Evolutionary conservation across 1,284 basidiomycete species (phyloP), one percentile per base, ranked within the genome.

Genomic region (Inonotus obliquus): DNA sequence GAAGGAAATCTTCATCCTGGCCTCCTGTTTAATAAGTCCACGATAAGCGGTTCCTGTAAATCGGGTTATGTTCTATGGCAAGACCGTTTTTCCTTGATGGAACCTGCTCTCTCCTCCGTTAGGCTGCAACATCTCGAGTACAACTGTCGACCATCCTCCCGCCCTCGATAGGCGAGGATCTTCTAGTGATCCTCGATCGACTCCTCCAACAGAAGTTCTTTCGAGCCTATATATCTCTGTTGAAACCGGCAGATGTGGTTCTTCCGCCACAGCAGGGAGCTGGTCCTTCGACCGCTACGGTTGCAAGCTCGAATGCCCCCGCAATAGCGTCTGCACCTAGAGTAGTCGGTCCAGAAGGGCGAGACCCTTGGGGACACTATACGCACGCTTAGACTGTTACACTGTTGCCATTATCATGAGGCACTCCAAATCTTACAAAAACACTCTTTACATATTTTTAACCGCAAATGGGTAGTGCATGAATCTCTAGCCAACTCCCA

Each of bases 311-410:
- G 37, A 62, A 60, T 25, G 54, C 75, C 7, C 13, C 19, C 61
- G 60, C 59, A 1, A 72, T 74, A 48, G 96, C 94, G 7, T n/a
- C n/a, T n/a, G n/a, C n/a, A n/a, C n/a, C n/a, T n/a, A n/a, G n/a
- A n/a, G n/a, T n/a, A n/a, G n/a, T 98, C 95, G 0, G 93, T 98
- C 38, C 80, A 84, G 67, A 99, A 99, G 79, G 97, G 97, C 61
- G 97, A 99, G 79, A 91, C 87, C 3, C 78, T 99, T 29, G 85
- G 91, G 4, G 97, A 99, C 75, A 99, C 97, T 0, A 84, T 99
- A 69, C 84, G 97, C 61, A 98, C 96, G 1, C 82, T 99, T 27
- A 96, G 91, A n/a, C 21, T 98, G 95, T 76, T 99, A 99, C 74
- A 90, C 89, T 7, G 97, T 99, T 72, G 96, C 91, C 1, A 87